These are phyloP conservation scores for Teratosphaeria destructans DNA, from an alignment of 2,329 filamentous ascomycete genomes.

Conservation along the genomic window DNA sequence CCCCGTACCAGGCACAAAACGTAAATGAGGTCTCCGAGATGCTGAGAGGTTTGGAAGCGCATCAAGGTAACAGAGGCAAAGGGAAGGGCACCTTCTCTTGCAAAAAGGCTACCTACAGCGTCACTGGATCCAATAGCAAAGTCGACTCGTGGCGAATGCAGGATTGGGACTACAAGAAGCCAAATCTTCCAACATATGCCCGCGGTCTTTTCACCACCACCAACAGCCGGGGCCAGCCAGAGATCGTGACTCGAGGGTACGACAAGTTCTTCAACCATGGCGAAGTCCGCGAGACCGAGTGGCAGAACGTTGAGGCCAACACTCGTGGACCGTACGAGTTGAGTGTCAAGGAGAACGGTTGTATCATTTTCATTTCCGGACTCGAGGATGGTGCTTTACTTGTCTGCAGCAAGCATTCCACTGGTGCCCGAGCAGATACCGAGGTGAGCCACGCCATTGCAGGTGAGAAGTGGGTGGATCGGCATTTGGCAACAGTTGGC, in stretches of 20 bases:
- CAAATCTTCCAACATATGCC: conserved; percentile 78
- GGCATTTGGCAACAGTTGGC: conserved; percentile 65
- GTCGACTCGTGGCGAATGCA: conserved; percentile 90
- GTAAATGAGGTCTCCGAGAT: conserved; percentile 55
- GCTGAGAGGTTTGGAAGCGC: conserved; percentile 52
- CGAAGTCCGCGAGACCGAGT: conserved; percentile 72
- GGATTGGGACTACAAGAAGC: conserved; percentile 92
- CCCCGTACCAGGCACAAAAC: conserved; percentile 61
- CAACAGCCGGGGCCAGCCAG: conserved; percentile 51
- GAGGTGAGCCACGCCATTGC: conserved; percentile 72
- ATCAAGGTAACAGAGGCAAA: conserved; percentile 34
- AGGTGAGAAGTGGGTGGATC: conserved; percentile 72
- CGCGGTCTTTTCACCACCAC: conserved; percentile 85
- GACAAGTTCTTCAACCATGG: conserved; percentile 98
- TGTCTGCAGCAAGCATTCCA: conserved; percentile 99
- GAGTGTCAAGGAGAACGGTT: conserved; percentile 98
- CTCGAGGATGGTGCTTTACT: conserved; percentile 80
- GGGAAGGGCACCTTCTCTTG: conserved; percentile 54
- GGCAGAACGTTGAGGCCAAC: conserved; percentile 63
- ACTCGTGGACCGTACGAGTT: conserved; percentile 88
- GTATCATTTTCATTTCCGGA: conserved; percentile 93
- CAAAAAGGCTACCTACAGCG: conserved; percentile 68
- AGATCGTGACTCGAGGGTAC: conserved; percentile 84
- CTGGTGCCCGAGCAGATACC: conserved; percentile 62
- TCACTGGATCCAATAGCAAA: conserved; percentile 54